A percentile compares a stretch with the other conserved stretches of the same genome.
Conservation (phyloP, 768 basidiomycete genomes). For the Dioszegia aurantiaca region DNA sequence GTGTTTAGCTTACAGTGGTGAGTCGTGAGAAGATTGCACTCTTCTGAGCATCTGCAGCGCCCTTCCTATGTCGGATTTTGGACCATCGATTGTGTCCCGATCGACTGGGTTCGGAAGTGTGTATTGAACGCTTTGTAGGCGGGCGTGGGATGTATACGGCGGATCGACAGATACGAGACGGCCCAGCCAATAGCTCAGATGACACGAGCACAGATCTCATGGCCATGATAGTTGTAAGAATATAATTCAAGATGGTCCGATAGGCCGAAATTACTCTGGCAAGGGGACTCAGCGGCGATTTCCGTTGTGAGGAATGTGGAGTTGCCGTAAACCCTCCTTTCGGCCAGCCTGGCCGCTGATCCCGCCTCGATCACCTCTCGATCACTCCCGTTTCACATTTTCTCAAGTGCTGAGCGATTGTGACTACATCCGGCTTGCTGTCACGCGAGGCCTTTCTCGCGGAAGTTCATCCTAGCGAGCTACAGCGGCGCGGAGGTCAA, state of each 20-base stretch:
- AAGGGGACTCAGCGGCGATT: too few species aligned
- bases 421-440: too few species aligned
- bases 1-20: slow-evolving; percentile 27
- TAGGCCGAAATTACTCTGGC: too few species aligned
- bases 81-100: slow-evolving; percentile 50
- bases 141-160: not conserved
- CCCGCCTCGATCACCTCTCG: too few species aligned
- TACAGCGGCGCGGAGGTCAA: too few species aligned
- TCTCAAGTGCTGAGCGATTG: too few species aligned
- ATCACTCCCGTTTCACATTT: too few species aligned
- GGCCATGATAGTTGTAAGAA: not conserved
- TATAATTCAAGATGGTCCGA: not conserved
- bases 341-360: too few species aligned
- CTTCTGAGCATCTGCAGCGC: slow-evolving; percentile 44
- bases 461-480: too few species aligned
- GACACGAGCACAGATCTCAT: not conserved
- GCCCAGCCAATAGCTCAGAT: not conserved
- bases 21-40: slow-evolving; percentile 37
- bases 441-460: too few species aligned
- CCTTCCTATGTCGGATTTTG: slow-evolving; percentile 50
- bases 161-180: not conserved
- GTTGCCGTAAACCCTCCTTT: too few species aligned
- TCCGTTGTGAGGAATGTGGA: too few species aligned
- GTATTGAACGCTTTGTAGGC: not conserved
- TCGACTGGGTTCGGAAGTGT: not conserved